Conservation (phyloP, 495 filamentous ascomycete species). For the Penicillium odoratum region DNA sequence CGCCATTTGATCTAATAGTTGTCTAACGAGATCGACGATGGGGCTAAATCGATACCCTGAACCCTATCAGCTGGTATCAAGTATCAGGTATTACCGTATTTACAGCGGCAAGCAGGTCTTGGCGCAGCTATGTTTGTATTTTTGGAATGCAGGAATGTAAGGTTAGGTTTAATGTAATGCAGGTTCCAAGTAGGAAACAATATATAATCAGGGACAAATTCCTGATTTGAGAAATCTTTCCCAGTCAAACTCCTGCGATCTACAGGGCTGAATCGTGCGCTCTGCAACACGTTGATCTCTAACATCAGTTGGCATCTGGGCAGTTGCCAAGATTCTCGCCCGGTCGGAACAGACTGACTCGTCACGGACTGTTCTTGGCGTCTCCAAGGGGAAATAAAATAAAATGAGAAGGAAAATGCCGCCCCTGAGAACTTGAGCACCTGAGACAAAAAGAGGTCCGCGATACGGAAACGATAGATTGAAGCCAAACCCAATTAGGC, state of each 20-base stretch:
- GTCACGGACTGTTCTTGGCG: neutral
- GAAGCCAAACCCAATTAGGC: neutral
- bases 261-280: conserved; percentile 1
- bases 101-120: neutral
- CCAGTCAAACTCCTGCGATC: neutral
- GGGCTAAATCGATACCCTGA: neutral
- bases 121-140: neutral
- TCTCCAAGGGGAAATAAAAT: neutral
- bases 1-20: conserved; percentile 9
- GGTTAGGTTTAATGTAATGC: neutral
- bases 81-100: neutral
- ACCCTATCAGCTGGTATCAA: neutral
- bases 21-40: neutral
- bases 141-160: neutral
- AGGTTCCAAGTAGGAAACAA: too few relatives aligned
- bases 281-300: neutral
- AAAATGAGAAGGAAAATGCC: neutral
- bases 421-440: neutral
- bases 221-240: too few relatives aligned
- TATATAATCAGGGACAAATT: too few relatives aligned
- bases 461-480: conserved; percentile 2
- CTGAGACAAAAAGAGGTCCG: neutral
- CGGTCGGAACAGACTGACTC: neutral
- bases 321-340: neutral
- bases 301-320: neutral